Evolutionary conservation across 75 land plant genomes (phyloP).

Genomic region (Larix kaempferi): DNA sequence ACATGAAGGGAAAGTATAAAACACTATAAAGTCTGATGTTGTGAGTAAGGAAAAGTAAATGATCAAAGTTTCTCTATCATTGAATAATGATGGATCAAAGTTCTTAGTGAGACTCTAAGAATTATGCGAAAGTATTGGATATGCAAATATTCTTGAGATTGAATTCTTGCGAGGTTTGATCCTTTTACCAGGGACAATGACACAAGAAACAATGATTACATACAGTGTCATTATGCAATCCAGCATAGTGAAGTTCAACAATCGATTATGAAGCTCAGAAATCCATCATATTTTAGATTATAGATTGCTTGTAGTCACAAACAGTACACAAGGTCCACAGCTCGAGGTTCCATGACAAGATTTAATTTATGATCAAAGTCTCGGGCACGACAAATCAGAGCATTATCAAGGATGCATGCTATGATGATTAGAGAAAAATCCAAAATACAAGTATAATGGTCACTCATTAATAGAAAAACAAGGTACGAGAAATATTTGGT

Average conservation of each 20-base stretch:
- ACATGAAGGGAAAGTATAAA: no score
- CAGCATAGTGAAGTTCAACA: no score
- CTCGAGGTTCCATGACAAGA: conserved; percentile 56
- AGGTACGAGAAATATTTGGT: no score
- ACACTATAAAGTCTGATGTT: conserved; percentile 21
- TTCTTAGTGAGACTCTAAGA: conserved; percentile 35
- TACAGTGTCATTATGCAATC: conserved; percentile 16
- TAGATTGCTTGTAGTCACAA: conserved; percentile 46
- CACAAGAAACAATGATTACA: conserved; percentile 48
- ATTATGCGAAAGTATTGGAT: conserved; percentile 33
- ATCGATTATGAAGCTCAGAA: conserved; percentile 6
- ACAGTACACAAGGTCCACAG: conserved; percentile 41
- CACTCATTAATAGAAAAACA: no score
- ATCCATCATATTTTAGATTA: conserved; percentile 12
- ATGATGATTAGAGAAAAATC: no score
- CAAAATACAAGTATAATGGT: no score
- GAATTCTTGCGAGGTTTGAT: conserved; percentile 47
- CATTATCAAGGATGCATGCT: no score
- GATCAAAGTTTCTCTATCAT: conserved; percentile 22
- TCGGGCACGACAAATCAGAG: no score
- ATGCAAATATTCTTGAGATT: conserved; percentile 31
- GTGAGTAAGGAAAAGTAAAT: conserved; percentile 17
- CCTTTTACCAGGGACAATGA: conserved; percentile 44
- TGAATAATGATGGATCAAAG: conserved; percentile 44
- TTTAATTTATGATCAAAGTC: conserved; percentile 15